Evolutionary conservation across 2,329 filamentous ascomycete species (phyloP), one percentile per base, ranked within the genome.

Genomic region (Hypoxylon sp.): DNA sequence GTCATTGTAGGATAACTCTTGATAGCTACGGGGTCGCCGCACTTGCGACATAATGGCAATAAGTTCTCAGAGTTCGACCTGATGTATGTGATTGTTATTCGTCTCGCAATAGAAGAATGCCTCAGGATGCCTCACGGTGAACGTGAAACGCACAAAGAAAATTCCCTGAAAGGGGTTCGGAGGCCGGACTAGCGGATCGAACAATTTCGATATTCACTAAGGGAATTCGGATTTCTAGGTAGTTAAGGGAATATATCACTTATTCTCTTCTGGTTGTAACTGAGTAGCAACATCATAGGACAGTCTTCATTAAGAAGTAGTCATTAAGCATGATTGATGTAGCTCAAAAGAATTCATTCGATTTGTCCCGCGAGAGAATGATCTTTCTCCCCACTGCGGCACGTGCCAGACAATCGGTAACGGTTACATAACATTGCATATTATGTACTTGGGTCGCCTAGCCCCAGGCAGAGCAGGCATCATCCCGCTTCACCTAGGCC

Each of bases 1-100:
- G 23, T 60, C 63, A 66, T 70, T 69, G 65, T 71, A n/a, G 4
- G 9, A 57, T 32, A 5, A 34, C 19, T 13, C 30, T 41, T 48
- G 30, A 19, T 21, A 34, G 17, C 11, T 21, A 34, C 36, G 23
- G 30, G n/a, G 5, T 36, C 7, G 50, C 21, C 21, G 38, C 21
- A 25, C 10, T 38, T 2, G n/a, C 14, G 48, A 21, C 9, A 13
- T 23, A 13, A 60, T 30, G 41, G 48, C 5, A 17, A 4, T 41
- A 30, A 49, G 25, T 23, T 32, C 46, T 25, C 11, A 13, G 9
- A 28, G 30, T 28, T 30, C 21, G 23, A 36, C 34, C 19, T n/a
- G 10, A 11, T 19, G 11, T 30, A 13, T 14, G 3, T 6, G 23
- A 4, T 21, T 23, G 5, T 32, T 56, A 7, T 7, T 34, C 5